phyloP scores from a whole-genome alignment of 352 stramenopile species.

The Stramenopiles sp. region DNA sequence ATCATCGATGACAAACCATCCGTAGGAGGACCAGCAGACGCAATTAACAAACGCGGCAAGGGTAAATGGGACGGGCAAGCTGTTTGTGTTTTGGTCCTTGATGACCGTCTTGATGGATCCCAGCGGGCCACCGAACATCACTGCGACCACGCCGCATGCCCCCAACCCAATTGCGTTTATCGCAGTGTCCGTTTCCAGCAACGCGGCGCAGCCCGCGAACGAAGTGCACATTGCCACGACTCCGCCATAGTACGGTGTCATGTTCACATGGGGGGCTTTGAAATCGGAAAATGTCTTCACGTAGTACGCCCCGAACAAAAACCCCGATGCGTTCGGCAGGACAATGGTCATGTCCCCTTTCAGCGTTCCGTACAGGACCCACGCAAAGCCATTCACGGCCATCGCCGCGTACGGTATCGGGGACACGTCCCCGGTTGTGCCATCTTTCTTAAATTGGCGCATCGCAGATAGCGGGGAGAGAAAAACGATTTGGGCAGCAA shows the following conservation, averaged over 20 bases:
- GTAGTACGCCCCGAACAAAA: slow-evolving; percentile 7
- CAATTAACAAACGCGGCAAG: slow-evolving; percentile 7
- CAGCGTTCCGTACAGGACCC: background rate
- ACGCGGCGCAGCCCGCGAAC: background rate
- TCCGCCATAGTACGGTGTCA: slow-evolving; percentile 2
- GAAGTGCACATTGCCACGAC: background rate
- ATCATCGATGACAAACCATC: slow-evolving; percentile 11
- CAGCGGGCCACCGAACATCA: slow-evolving; percentile 5
- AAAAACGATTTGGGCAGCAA: slow-evolving; percentile 1
- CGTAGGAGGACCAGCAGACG: background rate
- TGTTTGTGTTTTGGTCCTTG: slow-evolving; percentile 3
- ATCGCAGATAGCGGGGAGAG: background rate
- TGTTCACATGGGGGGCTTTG: background rate
- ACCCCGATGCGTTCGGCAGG: background rate
- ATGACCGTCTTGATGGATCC: slow-evolving; percentile 6
- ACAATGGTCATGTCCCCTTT: background rate
- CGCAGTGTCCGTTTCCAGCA: background rate
- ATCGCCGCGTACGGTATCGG: slow-evolving; percentile 9
- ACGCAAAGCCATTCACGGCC: background rate
- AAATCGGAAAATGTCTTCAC: background rate
- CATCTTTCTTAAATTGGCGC: background rate
- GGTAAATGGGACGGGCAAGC: background rate
- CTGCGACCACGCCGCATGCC: background rate
- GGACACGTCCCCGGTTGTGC: background rate
- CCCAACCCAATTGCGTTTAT: background rate